Base-by-base conservation (phyloP, 2,329 filamentous ascomycete species). In the Macroventuria anomochaeta region DNA sequence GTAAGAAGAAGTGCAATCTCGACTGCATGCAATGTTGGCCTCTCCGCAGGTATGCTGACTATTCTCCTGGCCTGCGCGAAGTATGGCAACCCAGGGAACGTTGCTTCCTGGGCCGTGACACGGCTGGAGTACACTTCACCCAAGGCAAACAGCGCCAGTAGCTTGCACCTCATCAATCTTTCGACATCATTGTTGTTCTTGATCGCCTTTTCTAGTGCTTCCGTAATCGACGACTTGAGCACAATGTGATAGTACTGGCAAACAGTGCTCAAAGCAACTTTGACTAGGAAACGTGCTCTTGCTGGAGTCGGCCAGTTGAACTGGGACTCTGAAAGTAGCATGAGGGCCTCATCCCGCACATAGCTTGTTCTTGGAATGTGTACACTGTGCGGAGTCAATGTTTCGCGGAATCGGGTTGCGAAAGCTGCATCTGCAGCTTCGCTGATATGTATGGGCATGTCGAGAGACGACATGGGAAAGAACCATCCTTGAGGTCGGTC, bases 61-160 rank as follows among this genome's bases (percentile, higher is more conserved):
- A 79, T 64, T 10, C 70, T 67, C 4, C 72, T 76, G 0, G 79
- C 77, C 2, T 73, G 66, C 0, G 74, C 72, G 61, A 79, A 81
- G 36, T 80, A 81, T 0, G 59, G 55, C 44, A 80, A 62, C 0
- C 79, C 79, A 0, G 79, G 79, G 43, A 80, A 79, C 1, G 69
- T 61, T 8, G 64, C 59, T 7, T 70, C 71, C 0, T 70, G 53
- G 2, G 73, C 52, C 3, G 59, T 71, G 2, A 74, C 71, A n/a
- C 77, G 66, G 0, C 73, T 75, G 0, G 79, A 79, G 25, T 79
- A 80, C 26, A 77, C 73, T 52, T 80, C 78, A 0, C 79, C 79
- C 5, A 81, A 69, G 0, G 79, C 79, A 54, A 81, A 79, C 3
- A 81, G 37, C 0, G 75, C 77, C 68, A 76, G 78, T 0, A 81